A percentile compares a stretch with the other conserved stretches of the same genome.
Evolutionary conservation across 1,139 yeast genomes (phyloP).

Genomic region (Blastobotrys serpentis): DNA sequence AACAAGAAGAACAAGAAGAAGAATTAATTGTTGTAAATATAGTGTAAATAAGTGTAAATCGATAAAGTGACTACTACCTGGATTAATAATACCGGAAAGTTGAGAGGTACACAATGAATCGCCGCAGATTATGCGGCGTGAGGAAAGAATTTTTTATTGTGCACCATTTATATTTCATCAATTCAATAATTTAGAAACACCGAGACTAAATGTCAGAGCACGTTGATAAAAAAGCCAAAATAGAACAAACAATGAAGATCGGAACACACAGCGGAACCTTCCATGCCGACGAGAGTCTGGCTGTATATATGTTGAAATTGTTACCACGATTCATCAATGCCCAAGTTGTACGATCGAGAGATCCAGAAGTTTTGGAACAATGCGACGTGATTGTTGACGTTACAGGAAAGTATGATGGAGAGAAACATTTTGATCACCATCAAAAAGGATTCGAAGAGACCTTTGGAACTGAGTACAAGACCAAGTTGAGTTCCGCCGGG

Average conservation of each 20-base stretch:
- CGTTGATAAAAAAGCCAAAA: slow-evolving; percentile 17
- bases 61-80: background rate
- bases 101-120: no score
- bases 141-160: background rate
- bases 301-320: slow-evolving; percentile 77
- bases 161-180: no score
- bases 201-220: slow-evolving; percentile 8
- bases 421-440: slow-evolving; percentile 91
- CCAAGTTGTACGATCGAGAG: slow-evolving; percentile 75
- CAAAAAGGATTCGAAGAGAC: slow-evolving; percentile 77
- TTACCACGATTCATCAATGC: slow-evolving; percentile 71
- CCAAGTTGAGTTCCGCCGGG: slow-evolving; percentile 93
- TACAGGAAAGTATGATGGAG: slow-evolving; percentile 87
- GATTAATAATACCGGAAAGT: no score
- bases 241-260: slow-evolving; percentile 44
- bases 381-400: slow-evolving; percentile 96
- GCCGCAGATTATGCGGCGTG: background rate
- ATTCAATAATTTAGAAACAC: no score
- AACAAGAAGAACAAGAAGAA: slow-evolving; percentile 21
- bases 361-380: slow-evolving; percentile 74
- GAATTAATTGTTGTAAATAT: slow-evolving; percentile 10
- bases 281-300: slow-evolving; percentile 98
- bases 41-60: slow-evolving; percentile 4
- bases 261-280: slow-evolving; percentile 95
- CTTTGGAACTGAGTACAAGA: slow-evolving; percentile 53